A percentile compares a stretch with the other conserved stretches of the same genome.
phyloP scores from a whole-genome alignment of 1,284 basidiomycete species.

The Wallemia mellicola region DNA sequence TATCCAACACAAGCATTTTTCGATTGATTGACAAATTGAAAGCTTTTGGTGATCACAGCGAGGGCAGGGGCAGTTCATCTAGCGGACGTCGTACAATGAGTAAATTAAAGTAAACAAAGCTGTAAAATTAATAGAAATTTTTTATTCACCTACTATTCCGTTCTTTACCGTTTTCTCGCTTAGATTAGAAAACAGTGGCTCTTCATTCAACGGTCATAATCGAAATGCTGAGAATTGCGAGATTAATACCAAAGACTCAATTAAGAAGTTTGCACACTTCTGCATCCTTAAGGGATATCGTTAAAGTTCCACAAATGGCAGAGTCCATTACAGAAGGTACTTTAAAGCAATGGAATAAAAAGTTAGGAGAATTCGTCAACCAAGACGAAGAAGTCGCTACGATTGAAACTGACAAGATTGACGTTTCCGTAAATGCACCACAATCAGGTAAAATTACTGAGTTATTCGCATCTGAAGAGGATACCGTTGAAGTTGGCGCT shows the following conservation, averaged over 20 bases:
- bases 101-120: too few species aligned
- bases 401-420: constrained; percentile 99
- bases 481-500: constrained; percentile 79
- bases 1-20: background rate
- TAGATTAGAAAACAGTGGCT: background rate
- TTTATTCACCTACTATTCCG: background rate
- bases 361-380: constrained; percentile 68
- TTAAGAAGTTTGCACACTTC: background rate
- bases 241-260: background rate
- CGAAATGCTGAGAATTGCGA: background rate
- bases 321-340: constrained; percentile 97
- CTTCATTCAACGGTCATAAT: background rate
- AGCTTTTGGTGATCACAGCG: background rate
- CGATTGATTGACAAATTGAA: background rate
- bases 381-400: constrained; percentile 88
- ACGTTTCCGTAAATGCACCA: constrained; percentile 87
- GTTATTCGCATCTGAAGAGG: constrained; percentile 63
- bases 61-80: background rate
- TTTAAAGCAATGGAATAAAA: constrained; percentile 78
- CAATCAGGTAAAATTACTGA: constrained; percentile 64
- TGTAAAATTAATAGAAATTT: too few species aligned
- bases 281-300: constrained; percentile 24
- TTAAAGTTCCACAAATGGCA: constrained; percentile 96
- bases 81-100: background rate
- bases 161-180: background rate